Base-by-base conservation (phyloP, 768 basidiomycete genomes). In the Suillus luteus region DNA sequence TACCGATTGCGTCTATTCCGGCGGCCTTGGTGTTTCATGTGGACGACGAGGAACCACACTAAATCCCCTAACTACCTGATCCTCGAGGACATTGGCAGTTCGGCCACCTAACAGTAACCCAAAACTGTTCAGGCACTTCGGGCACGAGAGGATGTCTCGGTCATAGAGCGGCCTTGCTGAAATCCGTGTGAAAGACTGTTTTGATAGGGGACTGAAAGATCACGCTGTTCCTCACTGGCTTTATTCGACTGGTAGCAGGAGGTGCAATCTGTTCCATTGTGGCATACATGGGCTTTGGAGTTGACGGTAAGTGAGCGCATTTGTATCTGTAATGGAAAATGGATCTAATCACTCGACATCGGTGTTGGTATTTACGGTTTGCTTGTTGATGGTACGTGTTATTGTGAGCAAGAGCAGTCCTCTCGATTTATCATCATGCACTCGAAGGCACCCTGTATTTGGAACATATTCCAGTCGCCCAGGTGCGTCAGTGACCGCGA, bases 221-320 rank as follows among this genome's bases (percentile, higher is more conserved):
- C n/a, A 77, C 77, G 3, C 69, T 79, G 31, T 76, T 77, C 55
- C 68, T 78, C 37, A 72, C 70, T 5, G 83, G 81, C 24, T 67
- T 85, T 2, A 85, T 86, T 67, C 85, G 84, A 9, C 78, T 82
- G 58, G 78, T 83, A 5, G 77, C 82, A 9, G 83, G 81, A 46
- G 82, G 77, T 17, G 77, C 81, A 1, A 81, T 84, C 66, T 81
- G 78, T 27, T 76, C 81, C 24, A 69, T 84, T 60, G 72, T 77
- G 17, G 82, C 81, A 12, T 82, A 79, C 65, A 69, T 82, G 65
- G 82, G 81, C 31, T 81, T 84, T 60, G 83, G 83, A 33, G 69
- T 84, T 11, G 82, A 83, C 59, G 84, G 85, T 69, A 81, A 85
- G 81, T 79, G 69, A 63, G 84, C 71, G 54, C 68, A 67, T 63